phyloP scores from a whole-genome alignment of 331 rosid genomes.

The Pyracantha coccinea region DNA sequence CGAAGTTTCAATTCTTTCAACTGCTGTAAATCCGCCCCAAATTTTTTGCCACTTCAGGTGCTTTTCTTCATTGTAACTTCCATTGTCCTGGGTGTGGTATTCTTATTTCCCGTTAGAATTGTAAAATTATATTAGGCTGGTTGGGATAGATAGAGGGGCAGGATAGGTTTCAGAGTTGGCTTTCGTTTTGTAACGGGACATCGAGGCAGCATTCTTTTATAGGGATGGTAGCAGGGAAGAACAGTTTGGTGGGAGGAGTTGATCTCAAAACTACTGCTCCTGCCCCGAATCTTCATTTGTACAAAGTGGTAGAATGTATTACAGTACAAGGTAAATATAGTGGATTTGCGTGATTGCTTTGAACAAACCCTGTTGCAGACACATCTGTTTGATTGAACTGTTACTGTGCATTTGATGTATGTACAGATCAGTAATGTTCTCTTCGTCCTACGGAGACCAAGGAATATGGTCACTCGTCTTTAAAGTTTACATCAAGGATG shows the following conservation, averaged over 20 bases:
- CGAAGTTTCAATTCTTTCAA: slow-evolving; percentile 4
- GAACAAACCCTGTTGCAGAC: not conserved
- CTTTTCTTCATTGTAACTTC: slow-evolving; percentile 21
- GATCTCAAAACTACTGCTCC: slow-evolving; percentile 7
- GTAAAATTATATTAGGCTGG: slow-evolving; percentile 36
- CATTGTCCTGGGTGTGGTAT: slow-evolving; percentile 28
- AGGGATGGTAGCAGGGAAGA: slow-evolving; percentile 25
- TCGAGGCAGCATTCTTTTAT: slow-evolving; percentile 31
- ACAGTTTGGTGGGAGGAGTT: slow-evolving; percentile 26
- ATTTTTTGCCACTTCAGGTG: not conserved
- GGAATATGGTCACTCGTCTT: not conserved
- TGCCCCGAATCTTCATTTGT: slow-evolving; percentile 1
- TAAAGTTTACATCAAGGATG: not conserved
- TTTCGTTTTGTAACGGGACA: slow-evolving; percentile 21
- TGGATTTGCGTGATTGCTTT: not conserved
- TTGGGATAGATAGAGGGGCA: slow-evolving; percentile 29
- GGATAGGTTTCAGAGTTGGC: slow-evolving; percentile 37
- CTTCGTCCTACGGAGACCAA: not conserved
- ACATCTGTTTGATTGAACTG: not conserved
- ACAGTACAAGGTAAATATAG: not conserved
- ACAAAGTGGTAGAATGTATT: slow-evolving; percentile 7
- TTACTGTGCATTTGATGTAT: not conserved
- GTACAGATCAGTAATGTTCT: not conserved
- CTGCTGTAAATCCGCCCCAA: slow-evolving; percentile 26
- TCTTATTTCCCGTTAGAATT: slow-evolving; percentile 26